Percentiles rank a stretch among this genome's conserved stretches.
These are phyloP conservation scores for Thalia dealbata DNA, from an alignment of 176 grass and related monocot species.

Conservation along the genomic window DNA sequence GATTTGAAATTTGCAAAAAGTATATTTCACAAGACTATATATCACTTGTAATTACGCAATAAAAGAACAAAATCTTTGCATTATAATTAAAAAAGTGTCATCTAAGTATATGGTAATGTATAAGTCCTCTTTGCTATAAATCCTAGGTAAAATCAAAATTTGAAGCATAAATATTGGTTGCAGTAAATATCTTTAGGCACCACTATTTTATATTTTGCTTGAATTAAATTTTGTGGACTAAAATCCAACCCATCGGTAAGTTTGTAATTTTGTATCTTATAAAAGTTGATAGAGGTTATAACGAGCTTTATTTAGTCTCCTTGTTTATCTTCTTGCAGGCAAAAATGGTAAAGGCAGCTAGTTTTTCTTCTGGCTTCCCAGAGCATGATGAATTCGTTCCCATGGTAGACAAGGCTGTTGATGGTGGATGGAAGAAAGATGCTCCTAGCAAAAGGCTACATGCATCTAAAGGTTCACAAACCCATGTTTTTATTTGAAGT, in stretches of 20 bases:
- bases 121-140: neutral
- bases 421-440: conserved; percentile 71
- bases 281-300: neutral
- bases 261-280: neutral
- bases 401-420: conserved; percentile 86
- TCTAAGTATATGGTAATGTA: no score
- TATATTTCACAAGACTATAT: neutral
- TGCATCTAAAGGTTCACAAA: conserved; percentile 36
- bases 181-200: no score
- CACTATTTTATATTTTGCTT: no score
- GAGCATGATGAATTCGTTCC: conserved; percentile 58
- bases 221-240: no score
- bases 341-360: conserved; percentile 66
- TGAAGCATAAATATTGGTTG: no score
- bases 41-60: neutral
- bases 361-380: conserved; percentile 62
- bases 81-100: no score
- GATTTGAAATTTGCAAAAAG: neutral
- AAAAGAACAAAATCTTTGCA: no score
- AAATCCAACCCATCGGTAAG: no score
- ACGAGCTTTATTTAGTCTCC: neutral
- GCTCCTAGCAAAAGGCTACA: conserved; percentile 21
- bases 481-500: neutral
- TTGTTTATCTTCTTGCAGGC: conserved; percentile 35
- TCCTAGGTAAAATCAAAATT: neutral